Percentiles rank a stretch among this genome's conserved stretches.
phyloP scores from a whole-genome alignment of 768 basidiomycete genomes.

The Thelephora ganbajun region DNA sequence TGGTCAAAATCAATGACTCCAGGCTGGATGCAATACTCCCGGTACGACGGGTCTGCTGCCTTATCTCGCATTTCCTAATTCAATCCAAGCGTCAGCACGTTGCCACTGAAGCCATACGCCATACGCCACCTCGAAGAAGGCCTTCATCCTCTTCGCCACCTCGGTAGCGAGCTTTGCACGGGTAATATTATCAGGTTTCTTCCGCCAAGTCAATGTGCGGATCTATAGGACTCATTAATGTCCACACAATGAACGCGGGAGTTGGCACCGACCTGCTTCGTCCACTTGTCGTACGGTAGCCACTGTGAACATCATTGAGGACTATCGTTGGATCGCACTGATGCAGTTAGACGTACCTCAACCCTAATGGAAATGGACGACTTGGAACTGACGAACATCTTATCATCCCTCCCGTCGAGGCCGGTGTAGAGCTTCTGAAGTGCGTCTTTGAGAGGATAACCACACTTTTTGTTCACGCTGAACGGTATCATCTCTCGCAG shows the following conservation, averaged over 20 bases:
- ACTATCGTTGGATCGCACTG: neutral
- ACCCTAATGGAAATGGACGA: neutral
- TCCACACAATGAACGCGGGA: neutral
- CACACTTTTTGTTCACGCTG: neutral
- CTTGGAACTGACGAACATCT: neutral
- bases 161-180: neutral
- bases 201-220: neutral
- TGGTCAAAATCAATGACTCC: neutral
- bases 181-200: neutral
- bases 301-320: neutral
- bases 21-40: too few relatives aligned
- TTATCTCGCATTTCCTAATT: too few relatives aligned
- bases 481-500: neutral
- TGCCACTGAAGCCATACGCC: neutral
- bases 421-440: neutral
- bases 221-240: neutral
- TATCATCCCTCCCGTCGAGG: neutral
- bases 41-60: too few relatives aligned
- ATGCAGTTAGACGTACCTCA: neutral
- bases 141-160: neutral
- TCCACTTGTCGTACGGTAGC: neutral
- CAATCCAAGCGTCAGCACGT: neutral
- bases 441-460: neutral
- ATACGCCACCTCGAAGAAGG: neutral
- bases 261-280: neutral